Conservation (phyloP, 2,329 filamentous ascomycete genomes). For the Colletotrichum orchidophilum region DNA sequence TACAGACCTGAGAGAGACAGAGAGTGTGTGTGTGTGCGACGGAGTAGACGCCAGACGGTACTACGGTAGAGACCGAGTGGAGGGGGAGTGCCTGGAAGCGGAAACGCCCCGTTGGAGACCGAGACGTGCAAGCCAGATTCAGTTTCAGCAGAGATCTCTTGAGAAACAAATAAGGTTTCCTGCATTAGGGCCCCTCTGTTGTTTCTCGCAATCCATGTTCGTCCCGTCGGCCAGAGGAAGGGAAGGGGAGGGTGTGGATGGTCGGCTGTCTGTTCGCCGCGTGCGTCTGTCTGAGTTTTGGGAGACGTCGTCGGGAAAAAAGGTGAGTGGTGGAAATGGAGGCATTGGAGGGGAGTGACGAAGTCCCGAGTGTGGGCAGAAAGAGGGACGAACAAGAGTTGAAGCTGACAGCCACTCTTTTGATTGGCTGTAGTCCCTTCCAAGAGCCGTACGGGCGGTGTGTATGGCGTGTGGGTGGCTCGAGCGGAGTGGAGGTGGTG, state of each 20-base stretch:
- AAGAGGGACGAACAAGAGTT: background rate
- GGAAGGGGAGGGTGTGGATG: background rate
- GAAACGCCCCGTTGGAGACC: conserved; percentile 10
- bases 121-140: conserved; percentile 18
- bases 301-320: background rate
- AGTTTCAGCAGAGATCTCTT: conserved; percentile 24
- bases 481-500: background rate
- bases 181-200: conserved; percentile 30
- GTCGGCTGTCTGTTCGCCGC: conserved; percentile 27
- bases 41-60: background rate
- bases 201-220: conserved; percentile 32
- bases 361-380: background rate
- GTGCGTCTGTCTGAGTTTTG: conserved; percentile 12
- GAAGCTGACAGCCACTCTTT: background rate
- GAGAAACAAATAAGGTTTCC: conserved; percentile 34
- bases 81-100: conserved; percentile 1
- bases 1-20: conserved; percentile 18
- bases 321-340: conserved; percentile 1
- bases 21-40: background rate
- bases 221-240: conserved; percentile 16
- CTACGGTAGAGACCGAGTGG: background rate
- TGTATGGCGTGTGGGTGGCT: background rate
- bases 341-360: background rate
- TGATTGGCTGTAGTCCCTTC: background rate
- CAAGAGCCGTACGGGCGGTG: background rate